Evolutionary conservation across 1,284 basidiomycete species (phyloP).

Genomic region (Heliocybe sulcata): DNA sequence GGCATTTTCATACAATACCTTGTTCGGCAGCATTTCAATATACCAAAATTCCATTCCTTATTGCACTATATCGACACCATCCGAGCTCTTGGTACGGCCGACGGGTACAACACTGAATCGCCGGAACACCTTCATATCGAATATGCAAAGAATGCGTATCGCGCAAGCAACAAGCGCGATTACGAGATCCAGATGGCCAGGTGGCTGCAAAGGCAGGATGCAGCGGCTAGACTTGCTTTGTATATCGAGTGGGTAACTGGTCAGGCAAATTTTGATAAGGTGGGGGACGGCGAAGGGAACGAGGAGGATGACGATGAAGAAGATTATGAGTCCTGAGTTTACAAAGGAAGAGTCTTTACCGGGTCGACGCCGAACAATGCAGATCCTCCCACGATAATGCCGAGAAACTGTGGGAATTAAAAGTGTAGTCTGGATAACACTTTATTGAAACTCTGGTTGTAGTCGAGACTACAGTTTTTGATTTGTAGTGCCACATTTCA

Average conservation of each 20-base stretch:
- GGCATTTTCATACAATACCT: slow-evolving; percentile 16
- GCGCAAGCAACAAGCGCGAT: slow-evolving; percentile 16
- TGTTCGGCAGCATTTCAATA: slow-evolving; percentile 25
- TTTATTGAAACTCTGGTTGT: too few species aligned
- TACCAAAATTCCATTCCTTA: slow-evolving; percentile 29
- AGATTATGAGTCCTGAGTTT: too few species aligned
- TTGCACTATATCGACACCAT: slow-evolving; percentile 24
- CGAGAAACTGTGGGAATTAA: too few species aligned
- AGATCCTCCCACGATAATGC: too few species aligned
- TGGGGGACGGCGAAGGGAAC: not conserved
- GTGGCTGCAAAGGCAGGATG: slow-evolving; percentile 19
- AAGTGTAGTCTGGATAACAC: too few species aligned
- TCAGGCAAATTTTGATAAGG: not conserved
- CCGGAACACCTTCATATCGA: slow-evolving; percentile 19
- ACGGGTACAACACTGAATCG: slow-evolving; percentile 25
- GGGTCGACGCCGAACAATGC: too few species aligned
- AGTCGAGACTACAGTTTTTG: too few species aligned
- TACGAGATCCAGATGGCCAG: slow-evolving; percentile 27
- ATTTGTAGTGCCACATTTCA: too few species aligned
- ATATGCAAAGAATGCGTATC: slow-evolving; percentile 21
- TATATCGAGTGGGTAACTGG: slow-evolving; percentile 5
- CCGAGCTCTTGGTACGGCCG: slow-evolving; percentile 17
- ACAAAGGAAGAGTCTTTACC: too few species aligned
- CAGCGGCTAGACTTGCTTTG: not conserved
- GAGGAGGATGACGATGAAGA: not conserved